Conservation (phyloP, 805 yeast species). For the Peterozyma xylosa region DNA sequence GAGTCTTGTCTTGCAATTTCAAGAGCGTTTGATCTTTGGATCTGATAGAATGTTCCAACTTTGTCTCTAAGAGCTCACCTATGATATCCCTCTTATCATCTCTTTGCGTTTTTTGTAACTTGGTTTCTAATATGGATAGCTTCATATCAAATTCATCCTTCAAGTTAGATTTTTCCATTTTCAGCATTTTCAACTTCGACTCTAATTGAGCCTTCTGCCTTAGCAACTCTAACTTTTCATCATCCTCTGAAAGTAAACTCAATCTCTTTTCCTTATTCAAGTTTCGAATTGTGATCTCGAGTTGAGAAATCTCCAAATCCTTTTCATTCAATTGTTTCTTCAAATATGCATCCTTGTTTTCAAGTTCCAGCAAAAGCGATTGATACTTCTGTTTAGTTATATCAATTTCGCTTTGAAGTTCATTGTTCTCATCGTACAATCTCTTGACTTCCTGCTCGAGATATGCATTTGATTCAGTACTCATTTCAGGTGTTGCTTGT, state of each 20-base stretch:
- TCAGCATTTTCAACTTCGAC: slow-evolving; percentile 26
- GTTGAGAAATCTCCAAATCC: slow-evolving; percentile 27
- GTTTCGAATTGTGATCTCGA: slow-evolving; percentile 26
- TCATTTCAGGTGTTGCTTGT: slow-evolving; percentile 5
- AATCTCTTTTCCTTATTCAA: slow-evolving; percentile 19
- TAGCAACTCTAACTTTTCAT: slow-evolving; percentile 26
- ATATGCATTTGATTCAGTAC: slow-evolving; percentile 14
- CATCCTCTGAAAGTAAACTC: slow-evolving; percentile 21
- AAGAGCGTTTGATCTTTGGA: slow-evolving; percentile 19
- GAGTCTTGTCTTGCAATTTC: slow-evolving; percentile 17
- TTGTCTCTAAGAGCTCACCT: slow-evolving; percentile 24
- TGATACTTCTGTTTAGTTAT: slow-evolving; percentile 14
- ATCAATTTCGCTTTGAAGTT: slow-evolving; percentile 18
- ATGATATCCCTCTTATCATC: slow-evolving; percentile 12
- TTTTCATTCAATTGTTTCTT: slow-evolving; percentile 20
- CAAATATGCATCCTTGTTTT: slow-evolving; percentile 16
- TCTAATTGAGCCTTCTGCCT: slow-evolving; percentile 30
- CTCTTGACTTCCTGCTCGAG: slow-evolving; percentile 31
- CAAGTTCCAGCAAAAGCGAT: slow-evolving; percentile 13
- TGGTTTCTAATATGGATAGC: slow-evolving; percentile 23
- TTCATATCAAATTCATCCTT: slow-evolving; percentile 29
- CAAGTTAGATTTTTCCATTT: slow-evolving; percentile 29
- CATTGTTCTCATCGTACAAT: slow-evolving; percentile 27
- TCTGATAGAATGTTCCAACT: slow-evolving; percentile 25
- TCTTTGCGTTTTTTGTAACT: slow-evolving; percentile 15